These are phyloP conservation scores for Euphorbia lathyris DNA, from an alignment of 345 rosid species.

Conservation along the genomic window DNA sequence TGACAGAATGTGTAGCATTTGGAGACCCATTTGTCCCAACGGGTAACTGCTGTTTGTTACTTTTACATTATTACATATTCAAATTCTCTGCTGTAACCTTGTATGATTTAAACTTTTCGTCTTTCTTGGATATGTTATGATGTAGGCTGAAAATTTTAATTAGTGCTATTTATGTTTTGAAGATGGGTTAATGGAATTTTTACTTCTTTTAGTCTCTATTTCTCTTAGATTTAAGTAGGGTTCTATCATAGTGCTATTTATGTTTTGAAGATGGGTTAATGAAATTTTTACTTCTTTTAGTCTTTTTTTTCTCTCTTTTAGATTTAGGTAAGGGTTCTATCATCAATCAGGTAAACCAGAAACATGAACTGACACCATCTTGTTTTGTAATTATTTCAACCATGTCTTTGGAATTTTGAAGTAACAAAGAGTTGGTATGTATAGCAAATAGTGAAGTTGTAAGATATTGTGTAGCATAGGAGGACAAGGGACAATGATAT, in stretches of 20 bases:
- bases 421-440: neutral
- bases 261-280: too few relatives aligned
- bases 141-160: neutral
- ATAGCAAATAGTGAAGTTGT: neutral
- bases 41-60: slow-evolving; percentile 47
- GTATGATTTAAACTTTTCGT: neutral
- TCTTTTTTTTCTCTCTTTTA: too few relatives aligned
- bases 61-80: neutral
- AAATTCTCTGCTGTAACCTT: neutral
- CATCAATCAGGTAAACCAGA: neutral
- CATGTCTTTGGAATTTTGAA: neutral
- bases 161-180: neutral
- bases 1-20: slow-evolving; percentile 65
- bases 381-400: neutral
- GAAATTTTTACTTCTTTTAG: too few relatives aligned
- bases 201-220: neutral
- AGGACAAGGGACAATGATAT: neutral
- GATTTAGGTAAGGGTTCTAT: too few relatives aligned
- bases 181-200: too few relatives aligned
- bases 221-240: neutral
- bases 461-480: neutral
- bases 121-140: neutral
- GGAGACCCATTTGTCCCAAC: slow-evolving; percentile 87
- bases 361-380: neutral
- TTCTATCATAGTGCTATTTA: too few relatives aligned